Percentiles rank a stretch among this genome's conserved stretches.
Evolutionary conservation across 306 rosid species (phyloP).

Genomic region (Prunus mume): DNA sequence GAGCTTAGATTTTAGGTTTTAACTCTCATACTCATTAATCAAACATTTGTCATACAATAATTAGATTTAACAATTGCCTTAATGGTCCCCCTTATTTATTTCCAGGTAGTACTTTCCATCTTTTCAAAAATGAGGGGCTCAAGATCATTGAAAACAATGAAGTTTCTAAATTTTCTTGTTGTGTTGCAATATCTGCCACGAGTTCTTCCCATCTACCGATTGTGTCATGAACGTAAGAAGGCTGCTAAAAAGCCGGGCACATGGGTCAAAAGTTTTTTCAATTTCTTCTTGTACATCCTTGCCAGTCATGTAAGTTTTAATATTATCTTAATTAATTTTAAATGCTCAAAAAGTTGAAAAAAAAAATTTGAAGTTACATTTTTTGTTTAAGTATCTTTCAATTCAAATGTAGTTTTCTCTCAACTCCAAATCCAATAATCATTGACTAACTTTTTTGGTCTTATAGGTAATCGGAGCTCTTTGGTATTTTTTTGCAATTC

Average conservation of each 20-base stretch:
- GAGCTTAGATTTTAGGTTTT: too few relatives aligned
- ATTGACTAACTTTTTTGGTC: too few relatives aligned
- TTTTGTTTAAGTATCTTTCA: too few relatives aligned
- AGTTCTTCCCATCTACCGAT: background rate
- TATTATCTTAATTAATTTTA: background rate
- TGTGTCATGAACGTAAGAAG: background rate
- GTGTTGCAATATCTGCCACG: conserved; percentile 10
- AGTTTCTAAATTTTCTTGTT: background rate
- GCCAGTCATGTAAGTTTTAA: background rate
- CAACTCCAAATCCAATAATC: too few relatives aligned
- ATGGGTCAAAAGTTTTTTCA: background rate
- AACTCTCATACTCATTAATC: too few relatives aligned
- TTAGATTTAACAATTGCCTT: too few relatives aligned
- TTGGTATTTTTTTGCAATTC: background rate
- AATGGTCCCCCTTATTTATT: background rate
- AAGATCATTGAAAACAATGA: background rate
- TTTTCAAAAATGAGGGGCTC: conserved; percentile 1
- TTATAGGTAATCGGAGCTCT: background rate
- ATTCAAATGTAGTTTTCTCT: background rate
- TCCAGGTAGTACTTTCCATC: background rate
- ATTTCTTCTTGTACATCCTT: background rate
- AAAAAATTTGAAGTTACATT: too few relatives aligned
- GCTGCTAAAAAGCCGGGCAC: background rate
- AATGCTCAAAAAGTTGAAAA: too few relatives aligned
- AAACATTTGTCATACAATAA: too few relatives aligned